Conservation (phyloP, 2,329 filamentous ascomycete genomes). For the Fusarium sp. region DNA sequence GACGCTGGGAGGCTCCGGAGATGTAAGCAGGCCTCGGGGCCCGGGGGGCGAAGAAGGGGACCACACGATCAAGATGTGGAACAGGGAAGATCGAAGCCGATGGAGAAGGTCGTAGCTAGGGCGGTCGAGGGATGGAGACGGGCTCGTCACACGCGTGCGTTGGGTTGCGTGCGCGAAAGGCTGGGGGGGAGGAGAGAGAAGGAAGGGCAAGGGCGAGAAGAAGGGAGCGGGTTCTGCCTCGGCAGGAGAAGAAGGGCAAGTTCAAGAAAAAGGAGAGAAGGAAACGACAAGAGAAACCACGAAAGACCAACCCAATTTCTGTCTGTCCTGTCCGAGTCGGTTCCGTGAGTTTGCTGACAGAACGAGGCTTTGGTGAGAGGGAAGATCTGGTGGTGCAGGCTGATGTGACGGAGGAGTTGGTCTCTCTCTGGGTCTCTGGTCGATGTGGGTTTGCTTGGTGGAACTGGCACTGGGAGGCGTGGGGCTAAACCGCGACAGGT, state of each 20-base stretch:
- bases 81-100: constrained; percentile 9
- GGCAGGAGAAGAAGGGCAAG: neutral
- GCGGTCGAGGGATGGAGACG: constrained; percentile 16
- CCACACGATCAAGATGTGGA: constrained; percentile 10
- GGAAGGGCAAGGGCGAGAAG: constrained; percentile 31
- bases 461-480: neutral
- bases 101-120: constrained; percentile 20
- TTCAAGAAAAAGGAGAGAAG: constrained; percentile 10
- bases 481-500: constrained; percentile 6
- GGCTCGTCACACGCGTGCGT: neutral
- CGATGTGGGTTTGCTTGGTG: constrained; percentile 26
- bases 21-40: constrained; percentile 22
- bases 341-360: constrained; percentile 25
- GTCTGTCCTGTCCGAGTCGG: neutral
- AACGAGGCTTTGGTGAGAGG: constrained; percentile 41
- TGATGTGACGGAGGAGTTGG: constrained; percentile 42
- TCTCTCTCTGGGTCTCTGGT: constrained; percentile 20
- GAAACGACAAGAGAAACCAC: neutral
- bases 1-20: constrained; percentile 18
- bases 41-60: constrained; percentile 10
- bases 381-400: constrained; percentile 39
- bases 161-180: constrained; percentile 22
- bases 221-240: constrained; percentile 30
- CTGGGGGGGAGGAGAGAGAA: constrained; percentile 9
- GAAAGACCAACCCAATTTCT: constrained; percentile 4